Conservation (phyloP, 2,329 filamentous ascomycete genomes). For the Diaporthe australafricana region DNA sequence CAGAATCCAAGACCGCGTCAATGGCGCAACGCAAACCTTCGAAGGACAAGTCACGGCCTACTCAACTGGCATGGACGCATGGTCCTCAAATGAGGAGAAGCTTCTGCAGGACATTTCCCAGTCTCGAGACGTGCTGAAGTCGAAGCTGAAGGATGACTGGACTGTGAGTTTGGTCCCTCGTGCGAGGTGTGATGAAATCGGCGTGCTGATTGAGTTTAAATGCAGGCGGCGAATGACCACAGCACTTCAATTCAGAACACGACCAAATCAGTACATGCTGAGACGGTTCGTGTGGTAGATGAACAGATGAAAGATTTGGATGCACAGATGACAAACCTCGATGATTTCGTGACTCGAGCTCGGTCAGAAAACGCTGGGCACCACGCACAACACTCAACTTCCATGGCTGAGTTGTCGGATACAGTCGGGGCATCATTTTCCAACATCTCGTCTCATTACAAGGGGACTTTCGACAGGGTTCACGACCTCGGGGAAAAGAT, state of each 20-base stretch:
- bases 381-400: slow-evolving; percentile 75
- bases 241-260: slow-evolving; percentile 86
- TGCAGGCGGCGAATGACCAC: slow-evolving; percentile 77
- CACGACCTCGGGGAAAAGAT: slow-evolving; percentile 77
- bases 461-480: slow-evolving; percentile 75
- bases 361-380: slow-evolving; percentile 83
- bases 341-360: slow-evolving; percentile 89
- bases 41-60: slow-evolving; percentile 75
- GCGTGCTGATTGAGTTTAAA: slow-evolving; percentile 41
- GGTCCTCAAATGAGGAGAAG: slow-evolving; percentile 76
- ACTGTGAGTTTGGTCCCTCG: slow-evolving; percentile 71
- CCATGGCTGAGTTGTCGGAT: slow-evolving; percentile 72
- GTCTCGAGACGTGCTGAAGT: slow-evolving; percentile 83
- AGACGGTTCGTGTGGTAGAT: slow-evolving; percentile 90
- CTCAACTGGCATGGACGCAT: slow-evolving; percentile 77
- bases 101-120: slow-evolving; percentile 78
- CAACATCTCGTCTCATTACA: slow-evolving; percentile 77
- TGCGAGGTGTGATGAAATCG: slow-evolving; percentile 47
- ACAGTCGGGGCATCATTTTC: slow-evolving; percentile 80
- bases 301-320: slow-evolving; percentile 89
- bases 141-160: slow-evolving; percentile 88
- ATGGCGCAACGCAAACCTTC: slow-evolving; percentile 72
- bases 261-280: slow-evolving; percentile 88
- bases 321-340: slow-evolving; percentile 88
- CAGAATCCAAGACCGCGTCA: slow-evolving; percentile 73